Percentiles rank a stretch among this genome's conserved stretches.
Evolutionary conservation across 2,329 filamentous ascomycete genomes (phyloP).

Genomic region (Macroventuria anomochaeta): DNA sequence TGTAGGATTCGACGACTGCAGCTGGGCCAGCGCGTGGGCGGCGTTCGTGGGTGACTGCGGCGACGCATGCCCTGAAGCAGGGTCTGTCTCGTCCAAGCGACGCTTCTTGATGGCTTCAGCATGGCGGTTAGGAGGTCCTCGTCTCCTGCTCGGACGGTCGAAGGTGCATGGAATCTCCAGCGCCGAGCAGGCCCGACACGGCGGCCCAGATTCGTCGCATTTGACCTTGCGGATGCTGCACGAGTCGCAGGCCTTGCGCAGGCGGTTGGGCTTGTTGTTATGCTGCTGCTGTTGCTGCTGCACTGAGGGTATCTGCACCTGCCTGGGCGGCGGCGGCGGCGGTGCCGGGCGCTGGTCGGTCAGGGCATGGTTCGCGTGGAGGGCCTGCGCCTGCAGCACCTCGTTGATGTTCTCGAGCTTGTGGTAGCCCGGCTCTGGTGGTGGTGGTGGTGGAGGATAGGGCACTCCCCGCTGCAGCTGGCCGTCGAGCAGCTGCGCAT

Average conservation of each 20-base stretch:
- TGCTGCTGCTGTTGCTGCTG: conserved; percentile 22
- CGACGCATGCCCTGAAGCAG: conserved; percentile 48
- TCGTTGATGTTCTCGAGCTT: conserved; percentile 49
- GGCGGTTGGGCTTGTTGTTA: conserved; percentile 44
- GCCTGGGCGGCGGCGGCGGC: conserved; percentile 21
- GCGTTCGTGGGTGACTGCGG: conserved; percentile 61
- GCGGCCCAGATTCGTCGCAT: conserved; percentile 71
- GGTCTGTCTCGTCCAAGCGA: conserved; percentile 56
- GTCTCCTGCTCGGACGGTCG: conserved; percentile 66
- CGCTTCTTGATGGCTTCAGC: conserved; percentile 71
- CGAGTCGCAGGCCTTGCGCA: conserved; percentile 52
- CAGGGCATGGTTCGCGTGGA: conserved; percentile 45
- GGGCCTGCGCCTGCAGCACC: conserved; percentile 46
- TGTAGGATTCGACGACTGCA: conserved; percentile 54
- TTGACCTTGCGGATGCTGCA: conserved; percentile 54
- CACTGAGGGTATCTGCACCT: conserved; percentile 9
- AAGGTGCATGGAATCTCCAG: conserved; percentile 73
- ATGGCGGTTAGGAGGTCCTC: conserved; percentile 71
- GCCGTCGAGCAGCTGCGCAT: conserved; percentile 16
- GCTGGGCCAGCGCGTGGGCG: conserved; percentile 59
- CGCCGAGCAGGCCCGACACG: conserved; percentile 68
- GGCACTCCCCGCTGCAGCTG: conserved; percentile 7
- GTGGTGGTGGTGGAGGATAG: conserved; percentile 10
- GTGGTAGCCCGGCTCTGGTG: conserved; percentile 30
- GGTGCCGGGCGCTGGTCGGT: conserved; percentile 35